These are phyloP conservation scores for Pseudogymnoascus sp. DNA, from an alignment of 2,329 filamentous ascomycete genomes.

Conservation along the genomic window DNA sequence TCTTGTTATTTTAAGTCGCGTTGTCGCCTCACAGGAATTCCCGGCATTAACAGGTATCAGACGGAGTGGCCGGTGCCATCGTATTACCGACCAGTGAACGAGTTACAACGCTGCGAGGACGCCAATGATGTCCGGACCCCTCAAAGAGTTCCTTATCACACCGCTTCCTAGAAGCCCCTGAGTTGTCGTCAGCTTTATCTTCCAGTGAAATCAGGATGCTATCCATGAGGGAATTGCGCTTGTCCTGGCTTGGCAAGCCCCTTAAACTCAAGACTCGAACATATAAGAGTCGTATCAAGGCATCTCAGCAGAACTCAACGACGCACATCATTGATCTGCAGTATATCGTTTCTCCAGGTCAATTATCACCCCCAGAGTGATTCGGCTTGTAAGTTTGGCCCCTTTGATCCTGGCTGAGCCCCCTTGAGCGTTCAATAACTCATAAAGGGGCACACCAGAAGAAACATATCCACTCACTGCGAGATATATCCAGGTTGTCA, in stretches of 20 bases:
- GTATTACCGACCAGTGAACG: not conserved
- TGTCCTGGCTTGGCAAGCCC: not conserved
- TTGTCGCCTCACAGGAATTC: not conserved
- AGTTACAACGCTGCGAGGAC: not conserved
- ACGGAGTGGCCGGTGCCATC: not conserved
- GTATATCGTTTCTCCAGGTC: not conserved
- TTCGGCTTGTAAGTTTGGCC: not conserved
- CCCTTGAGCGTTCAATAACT: not conserved
- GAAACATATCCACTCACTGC: not conserved
- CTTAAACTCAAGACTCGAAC: not conserved
- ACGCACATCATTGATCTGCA: not conserved
- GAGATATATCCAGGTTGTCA: not conserved
- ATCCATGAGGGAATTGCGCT: not conserved
- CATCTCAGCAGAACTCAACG: not conserved
- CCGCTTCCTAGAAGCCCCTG: not conserved
- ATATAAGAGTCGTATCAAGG: not conserved
- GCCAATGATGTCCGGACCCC: not conserved
- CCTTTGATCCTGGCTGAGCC: not conserved
- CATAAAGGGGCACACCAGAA: not conserved
- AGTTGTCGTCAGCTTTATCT: not conserved
- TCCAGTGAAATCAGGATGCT: not conserved
- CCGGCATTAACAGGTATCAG: not conserved
- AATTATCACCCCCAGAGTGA: not conserved
- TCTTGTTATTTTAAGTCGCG: not conserved
- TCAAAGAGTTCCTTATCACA: not conserved